phyloP scores from a whole-genome alignment of 192 early-diverging fungal genomes.

The Coemansia sp. region DNA sequence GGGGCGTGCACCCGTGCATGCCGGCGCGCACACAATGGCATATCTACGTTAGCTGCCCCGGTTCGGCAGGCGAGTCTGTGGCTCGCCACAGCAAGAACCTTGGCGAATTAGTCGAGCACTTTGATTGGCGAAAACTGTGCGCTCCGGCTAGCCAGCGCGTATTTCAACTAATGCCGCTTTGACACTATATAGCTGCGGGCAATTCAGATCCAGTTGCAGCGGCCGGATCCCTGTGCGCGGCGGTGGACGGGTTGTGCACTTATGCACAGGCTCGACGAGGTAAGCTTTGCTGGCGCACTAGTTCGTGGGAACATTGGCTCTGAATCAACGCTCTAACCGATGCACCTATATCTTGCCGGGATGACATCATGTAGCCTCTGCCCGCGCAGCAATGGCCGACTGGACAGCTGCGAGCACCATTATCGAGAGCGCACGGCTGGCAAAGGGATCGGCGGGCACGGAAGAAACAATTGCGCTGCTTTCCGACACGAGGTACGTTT shows the following conservation, averaged over 20 bases:
- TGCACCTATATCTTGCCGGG: not conserved
- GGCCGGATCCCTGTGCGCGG: not conserved
- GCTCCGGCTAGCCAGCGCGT: not conserved
- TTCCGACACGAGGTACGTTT: slow-evolving; percentile 32
- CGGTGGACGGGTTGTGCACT: not conserved
- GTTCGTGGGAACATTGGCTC: not conserved
- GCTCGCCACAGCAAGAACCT: too few species aligned
- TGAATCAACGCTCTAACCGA: not conserved
- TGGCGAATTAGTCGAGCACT: too few species aligned
- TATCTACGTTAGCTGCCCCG: too few species aligned
- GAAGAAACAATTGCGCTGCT: slow-evolving; percentile 22
- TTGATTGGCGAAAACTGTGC: slow-evolving; percentile 7
- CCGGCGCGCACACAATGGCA: too few species aligned
- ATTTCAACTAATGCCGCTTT: not conserved
- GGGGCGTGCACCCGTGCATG: too few species aligned
- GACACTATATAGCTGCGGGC: not conserved
- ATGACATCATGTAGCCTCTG: slow-evolving; percentile 19
- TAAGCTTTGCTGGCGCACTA: not conserved
- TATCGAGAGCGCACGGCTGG: slow-evolving; percentile 1
- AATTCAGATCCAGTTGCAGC: not conserved
- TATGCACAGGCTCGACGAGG: slow-evolving; percentile 9
- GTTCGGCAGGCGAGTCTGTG: too few species aligned
- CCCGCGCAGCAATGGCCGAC: slow-evolving; percentile 11
- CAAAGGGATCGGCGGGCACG: slow-evolving; percentile 11
- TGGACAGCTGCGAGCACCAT: slow-evolving; percentile 16